A percentile compares a stretch with the other conserved stretches of the same genome.
These are phyloP conservation scores for Apophysomyces ossiformis DNA, from an alignment of 371 early-diverging fungal species.

Conservation along the genomic window DNA sequence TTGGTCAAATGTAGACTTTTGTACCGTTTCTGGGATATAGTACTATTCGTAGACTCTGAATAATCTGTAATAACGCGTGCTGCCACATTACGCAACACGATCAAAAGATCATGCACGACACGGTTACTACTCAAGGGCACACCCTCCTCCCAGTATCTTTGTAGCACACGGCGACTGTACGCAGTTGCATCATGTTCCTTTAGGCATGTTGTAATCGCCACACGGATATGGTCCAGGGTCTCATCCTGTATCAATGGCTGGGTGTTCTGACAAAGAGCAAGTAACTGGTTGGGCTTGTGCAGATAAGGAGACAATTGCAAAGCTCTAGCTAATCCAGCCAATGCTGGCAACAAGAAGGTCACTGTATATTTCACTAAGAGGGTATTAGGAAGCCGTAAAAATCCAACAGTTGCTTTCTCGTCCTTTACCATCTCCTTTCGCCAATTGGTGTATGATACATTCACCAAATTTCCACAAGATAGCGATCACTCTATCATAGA, in stretches of 20 bases:
- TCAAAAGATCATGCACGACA: conserved; percentile 57
- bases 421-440: conserved; percentile 15
- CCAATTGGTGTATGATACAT: conserved; percentile 20
- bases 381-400: background rate
- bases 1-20: conserved; percentile 28
- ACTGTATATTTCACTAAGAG: conserved; percentile 56
- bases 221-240: conserved; percentile 56
- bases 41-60: conserved; percentile 17
- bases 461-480: conserved; percentile 38
- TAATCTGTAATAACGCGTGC: conserved; percentile 46
- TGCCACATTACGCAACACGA: conserved; percentile 56
- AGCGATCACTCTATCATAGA: conserved; percentile 43
- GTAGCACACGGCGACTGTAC: conserved; percentile 57
- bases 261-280: conserved; percentile 52
- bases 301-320: conserved; percentile 61
- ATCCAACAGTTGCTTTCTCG: background rate
- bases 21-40: conserved; percentile 25
- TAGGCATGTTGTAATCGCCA: conserved; percentile 53
- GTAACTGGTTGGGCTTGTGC: conserved; percentile 52
- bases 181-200: conserved; percentile 40
- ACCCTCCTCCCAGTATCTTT: conserved; percentile 53
- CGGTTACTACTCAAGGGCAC: conserved; percentile 57
- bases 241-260: conserved; percentile 59
- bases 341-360: conserved; percentile 68
- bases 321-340: conserved; percentile 69